phyloP scores from a whole-genome alignment of 306 rosid species.

The Lupinus albus region DNA sequence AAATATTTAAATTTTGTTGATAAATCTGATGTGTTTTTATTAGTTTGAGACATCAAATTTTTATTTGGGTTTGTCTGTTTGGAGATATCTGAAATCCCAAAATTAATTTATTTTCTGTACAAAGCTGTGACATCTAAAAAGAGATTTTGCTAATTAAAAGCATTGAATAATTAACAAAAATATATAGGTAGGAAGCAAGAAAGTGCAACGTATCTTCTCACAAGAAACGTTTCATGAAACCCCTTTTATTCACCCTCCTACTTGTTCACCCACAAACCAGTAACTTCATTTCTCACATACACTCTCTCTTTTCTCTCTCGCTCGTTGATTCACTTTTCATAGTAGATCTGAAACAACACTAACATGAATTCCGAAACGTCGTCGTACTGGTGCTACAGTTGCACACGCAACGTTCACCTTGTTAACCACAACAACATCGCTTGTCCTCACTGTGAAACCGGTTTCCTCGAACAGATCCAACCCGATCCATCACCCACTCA shows the following conservation, averaged over 20 bases:
- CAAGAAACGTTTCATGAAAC: background rate
- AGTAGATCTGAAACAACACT: background rate
- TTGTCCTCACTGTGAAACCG: slow-evolving; percentile 81
- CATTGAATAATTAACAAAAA: no score
- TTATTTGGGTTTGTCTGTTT: no score
- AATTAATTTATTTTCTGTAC: no score
- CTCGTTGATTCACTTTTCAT: background rate
- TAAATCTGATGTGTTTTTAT: no score
- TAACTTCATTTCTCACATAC: background rate
- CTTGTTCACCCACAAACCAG: background rate
- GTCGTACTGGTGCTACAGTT: slow-evolving; percentile 85
- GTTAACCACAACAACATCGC: slow-evolving; percentile 39
- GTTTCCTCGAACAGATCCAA: slow-evolving; percentile 79
- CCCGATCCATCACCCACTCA: slow-evolving; percentile 42
- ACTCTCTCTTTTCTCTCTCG: slow-evolving; percentile 13
- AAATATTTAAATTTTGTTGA: no score
- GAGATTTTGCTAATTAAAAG: no score
- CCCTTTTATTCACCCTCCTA: slow-evolving; percentile 13
- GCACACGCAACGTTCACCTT: slow-evolving; percentile 70
- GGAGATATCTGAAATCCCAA: no score
- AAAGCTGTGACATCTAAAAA: no score
- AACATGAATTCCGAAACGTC: slow-evolving; percentile 38
- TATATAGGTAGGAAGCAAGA: background rate
- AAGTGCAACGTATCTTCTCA: slow-evolving; percentile 35
- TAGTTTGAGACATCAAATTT: no score